Evolutionary conservation across 148 eudicot species (phyloP), one percentile per base, ranked within the genome.

Genomic region (Bassia scoparia): DNA sequence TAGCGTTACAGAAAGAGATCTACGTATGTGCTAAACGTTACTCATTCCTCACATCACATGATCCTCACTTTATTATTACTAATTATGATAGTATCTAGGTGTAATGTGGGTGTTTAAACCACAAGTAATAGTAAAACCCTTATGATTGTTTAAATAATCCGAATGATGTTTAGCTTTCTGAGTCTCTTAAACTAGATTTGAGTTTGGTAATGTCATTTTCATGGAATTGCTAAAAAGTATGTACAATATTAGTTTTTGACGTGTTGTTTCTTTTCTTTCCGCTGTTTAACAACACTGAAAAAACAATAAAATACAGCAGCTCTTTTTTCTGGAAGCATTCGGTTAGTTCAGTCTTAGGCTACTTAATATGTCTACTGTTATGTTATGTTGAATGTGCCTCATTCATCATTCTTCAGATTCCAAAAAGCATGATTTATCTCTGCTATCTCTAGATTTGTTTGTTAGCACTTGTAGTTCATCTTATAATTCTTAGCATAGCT

Each of bases 351-450:
- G 60, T 64, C 62, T 74, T 74, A 70, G 62, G 66, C 73, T 58
- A 43, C 24, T 46, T 46, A 8, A n/a, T 23, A 71, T n/a, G n/a
- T 41, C 48, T 58, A 62, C 52, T 59, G 5, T 5, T 8, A 8
- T 41, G 9, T 5, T 41, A 41, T n/a, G 11, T 41, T 37, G 16
- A 8, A 41, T 41, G 46, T 11, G 46, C 68, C 53, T 38, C 66
- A 77, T n/a, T n/a, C n/a, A 17, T n/a, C n/a, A n/a, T n/a, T n/a
- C 68, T 46, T 38, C 66, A 77, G 49, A 52, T 59, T 61, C 60
- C 73, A 73, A 63, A 76, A 78, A 76, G 77, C 76, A 81, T 68
- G 80, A 65, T 56, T 76, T 66, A 73, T 69, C 79, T 70, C 68
- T 83, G 77, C 82, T 76, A 74, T 73, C 79, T 73, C 27, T 67